Percentiles rank a stretch among this genome's conserved stretches.
Evolutionary conservation across 2,329 filamentous ascomycete species (phyloP).

Genomic region (Ophioceras dolichostomum): DNA sequence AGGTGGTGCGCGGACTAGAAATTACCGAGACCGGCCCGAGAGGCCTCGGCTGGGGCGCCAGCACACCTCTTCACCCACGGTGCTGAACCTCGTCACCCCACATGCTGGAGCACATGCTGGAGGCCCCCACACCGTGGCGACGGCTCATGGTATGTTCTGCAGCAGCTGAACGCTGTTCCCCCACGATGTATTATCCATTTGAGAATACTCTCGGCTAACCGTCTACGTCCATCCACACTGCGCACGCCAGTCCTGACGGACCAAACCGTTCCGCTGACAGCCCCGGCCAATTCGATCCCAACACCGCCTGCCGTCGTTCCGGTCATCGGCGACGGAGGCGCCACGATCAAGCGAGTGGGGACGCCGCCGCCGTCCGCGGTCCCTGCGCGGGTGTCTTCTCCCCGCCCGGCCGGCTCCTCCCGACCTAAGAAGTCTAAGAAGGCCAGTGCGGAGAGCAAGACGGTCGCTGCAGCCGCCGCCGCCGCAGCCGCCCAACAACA

Average conservation of each 20-base stretch:
- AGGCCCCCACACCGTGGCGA: too few relatives aligned
- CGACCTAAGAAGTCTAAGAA: slow-evolving; percentile 44
- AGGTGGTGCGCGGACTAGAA: slow-evolving; percentile 47
- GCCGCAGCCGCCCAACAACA: too few relatives aligned
- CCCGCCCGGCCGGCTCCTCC: slow-evolving; percentile 30
- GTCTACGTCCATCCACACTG: too few relatives aligned
- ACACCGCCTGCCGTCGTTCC: slow-evolving; percentile 28
- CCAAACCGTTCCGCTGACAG: not conserved
- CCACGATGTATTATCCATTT: too few relatives aligned
- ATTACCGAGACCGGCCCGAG: slow-evolving; percentile 41
- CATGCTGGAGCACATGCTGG: too few relatives aligned
- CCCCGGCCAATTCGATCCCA: slow-evolving; percentile 9
- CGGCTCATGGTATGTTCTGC: too few relatives aligned
- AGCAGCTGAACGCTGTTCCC: too few relatives aligned
- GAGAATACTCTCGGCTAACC: too few relatives aligned
- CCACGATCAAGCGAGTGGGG: slow-evolving; percentile 33
- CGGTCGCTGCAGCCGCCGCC: slow-evolving; percentile 18
- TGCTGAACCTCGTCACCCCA: slow-evolving; percentile 42
- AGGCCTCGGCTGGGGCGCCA: slow-evolving; percentile 54
- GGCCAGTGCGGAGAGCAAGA: too few relatives aligned
- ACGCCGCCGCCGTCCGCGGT: slow-evolving; percentile 26
- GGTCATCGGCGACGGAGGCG: too few relatives aligned
- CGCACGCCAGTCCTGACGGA: too few relatives aligned
- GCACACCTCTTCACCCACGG: slow-evolving; percentile 72
- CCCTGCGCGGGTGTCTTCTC: slow-evolving; percentile 32